Base-by-base conservation (phyloP, 306 rosid genomes). In the Cicer bijugum region DNA sequence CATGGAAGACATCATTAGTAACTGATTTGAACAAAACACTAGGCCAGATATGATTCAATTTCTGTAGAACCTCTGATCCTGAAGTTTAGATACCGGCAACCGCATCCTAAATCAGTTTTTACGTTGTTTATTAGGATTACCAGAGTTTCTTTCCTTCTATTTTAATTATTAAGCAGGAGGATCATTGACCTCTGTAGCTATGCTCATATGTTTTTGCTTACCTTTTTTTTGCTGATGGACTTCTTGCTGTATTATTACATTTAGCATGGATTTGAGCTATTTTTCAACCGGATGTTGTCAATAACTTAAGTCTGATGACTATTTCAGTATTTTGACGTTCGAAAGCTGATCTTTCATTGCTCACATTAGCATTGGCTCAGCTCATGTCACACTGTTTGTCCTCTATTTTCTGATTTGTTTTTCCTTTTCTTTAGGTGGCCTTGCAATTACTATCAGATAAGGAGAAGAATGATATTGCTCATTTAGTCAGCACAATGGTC, bases 401-500 rank as follows among this genome's bases (percentile, higher is more conserved):
- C 20, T 7, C 15, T 71, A 38, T 65, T 75, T 71, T 84, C 75
- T 89, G 72, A 84, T 43, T 67, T 74, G 51, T 40, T 40, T 52
- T 77, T 66, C 17, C 59, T 59, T 77, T 23, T 62, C 56, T 82
- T 55, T 78, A 93, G 98, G 93, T 87, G 55, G 88, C 97, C n/a
- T 68, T 79, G 46, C 97, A 89, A 71, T 79, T 87, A 50, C 81
- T 89, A 66, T 91, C 96, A 10, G 96, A 86, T 12, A 93, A 82
- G 58, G 97, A 93, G 87, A 93, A 91, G 85, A 82, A 70, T 80
- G 92, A 86, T 65, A 67, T 93, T 78, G 72, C 85, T 80, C 90
- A 89, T 70, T 75, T 93, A 79, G 89, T 93, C 77, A 75, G 88
- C 82, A 85, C 86, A 61, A 93, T 93, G 98, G 87, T 93, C 75